Conservation (phyloP, 345 rosid genomes). For the Bruguiera parviflora region DNA sequence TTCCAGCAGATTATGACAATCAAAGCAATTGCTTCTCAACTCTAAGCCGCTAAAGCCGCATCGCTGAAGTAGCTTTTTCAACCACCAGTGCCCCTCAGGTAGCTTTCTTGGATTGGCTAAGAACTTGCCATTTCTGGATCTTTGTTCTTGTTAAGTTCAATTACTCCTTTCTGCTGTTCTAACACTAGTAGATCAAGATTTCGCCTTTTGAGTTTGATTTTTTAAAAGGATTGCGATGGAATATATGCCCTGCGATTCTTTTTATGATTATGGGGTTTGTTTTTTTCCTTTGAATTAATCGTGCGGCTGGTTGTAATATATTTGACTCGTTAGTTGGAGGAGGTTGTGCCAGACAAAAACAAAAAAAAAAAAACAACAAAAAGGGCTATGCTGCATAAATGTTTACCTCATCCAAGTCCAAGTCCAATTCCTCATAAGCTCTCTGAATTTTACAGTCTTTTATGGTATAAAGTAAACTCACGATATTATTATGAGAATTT, state of each 20-base stretch:
- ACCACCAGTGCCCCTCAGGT: constrained; percentile 11
- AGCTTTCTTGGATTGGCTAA: constrained; percentile 11
- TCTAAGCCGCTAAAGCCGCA: no score
- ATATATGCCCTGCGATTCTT: not conserved
- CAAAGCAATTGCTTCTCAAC: no score
- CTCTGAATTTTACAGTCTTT: no score
- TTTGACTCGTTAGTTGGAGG: no score
- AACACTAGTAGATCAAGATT: constrained; percentile 24
- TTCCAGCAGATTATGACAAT: not conserved
- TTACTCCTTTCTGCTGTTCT: constrained; percentile 1
- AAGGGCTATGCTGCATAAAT: no score
- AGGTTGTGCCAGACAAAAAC: no score
- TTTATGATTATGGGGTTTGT: not conserved
- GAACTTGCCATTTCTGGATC: constrained; percentile 22
- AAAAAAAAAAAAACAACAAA: no score
- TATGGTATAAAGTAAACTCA: no score
- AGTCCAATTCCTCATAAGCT: no score
- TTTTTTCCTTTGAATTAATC: not conserved
- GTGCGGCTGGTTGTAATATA: no score
- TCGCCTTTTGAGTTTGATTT: constrained; percentile 8
- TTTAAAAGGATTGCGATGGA: not conserved
- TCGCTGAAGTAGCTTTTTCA: no score
- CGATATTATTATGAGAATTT: not conserved
- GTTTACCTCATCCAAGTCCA: no score
- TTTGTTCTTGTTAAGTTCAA: constrained; percentile 10